Evolutionary conservation across 2,329 filamentous ascomycete species (phyloP), one percentile per base, ranked within the genome.

Genomic region (Xylariomycetidae sp.): DNA sequence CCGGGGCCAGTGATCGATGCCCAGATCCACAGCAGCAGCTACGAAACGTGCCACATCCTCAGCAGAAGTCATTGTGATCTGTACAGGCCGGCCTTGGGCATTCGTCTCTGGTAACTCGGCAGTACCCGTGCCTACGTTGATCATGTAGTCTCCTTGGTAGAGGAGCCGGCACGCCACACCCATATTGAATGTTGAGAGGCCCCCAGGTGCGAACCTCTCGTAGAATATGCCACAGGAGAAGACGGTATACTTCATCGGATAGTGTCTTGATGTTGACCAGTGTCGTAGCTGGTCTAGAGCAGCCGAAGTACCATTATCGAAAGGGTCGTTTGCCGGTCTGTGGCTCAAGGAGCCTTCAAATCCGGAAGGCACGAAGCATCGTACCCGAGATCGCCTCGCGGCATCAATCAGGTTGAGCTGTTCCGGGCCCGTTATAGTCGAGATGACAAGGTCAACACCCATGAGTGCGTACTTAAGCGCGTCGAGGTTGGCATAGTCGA

Each of bases 221-320:
- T 86, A 88, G 43, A 88, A 76, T 19, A 87, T 59, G 14, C 84
- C 84, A 46, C 84, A 88, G 0, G 78, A 74, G 56, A 88, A 87
- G 17, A 79, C 66, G 0, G 82, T 86, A 40, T 72, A 84, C 25
- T 72, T 68, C 62, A 88, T 83, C 27, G 64, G 59, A 38, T 67
- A 58, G 2, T 63, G 59, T 25, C 47, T 53, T 3, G 63, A 60
- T 4, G 61, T 53, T 10, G 64, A 57, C 54, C 74, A 79, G 30
- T 75, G 65, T 29, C 69, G 64, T 29, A 57, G 51, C 28, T 48
- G 45, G n/a, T 35, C 37, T 5, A 80, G 61, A 2, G 79, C 78
- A n/a, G 66, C 63, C 9, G 64, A 61, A 15, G 72, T 74, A 14
- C 70, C 72, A 28, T 74, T 73, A 52, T 85, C 78, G 16, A 85